Conservation (phyloP, 805 yeast species). For the Yamadazyma nakazawae region DNA sequence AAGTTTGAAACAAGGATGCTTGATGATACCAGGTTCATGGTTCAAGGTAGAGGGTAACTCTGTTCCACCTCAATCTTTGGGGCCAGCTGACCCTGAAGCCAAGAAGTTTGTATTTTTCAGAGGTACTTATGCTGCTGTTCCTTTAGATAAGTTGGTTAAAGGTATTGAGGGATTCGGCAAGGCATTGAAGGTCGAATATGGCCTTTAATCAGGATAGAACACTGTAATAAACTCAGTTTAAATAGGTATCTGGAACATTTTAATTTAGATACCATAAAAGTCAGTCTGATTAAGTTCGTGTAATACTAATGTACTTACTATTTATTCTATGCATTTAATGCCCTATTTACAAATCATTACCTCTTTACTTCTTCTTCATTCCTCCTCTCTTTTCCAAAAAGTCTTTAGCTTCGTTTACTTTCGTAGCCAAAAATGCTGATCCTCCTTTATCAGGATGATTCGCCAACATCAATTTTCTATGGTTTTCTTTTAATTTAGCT, state of each 20-base stretch:
- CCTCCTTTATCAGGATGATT: conserved; percentile 97
- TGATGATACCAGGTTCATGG: conserved; percentile 85
- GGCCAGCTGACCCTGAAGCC: conserved; percentile 40
- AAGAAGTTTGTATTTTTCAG: conserved; percentile 63
- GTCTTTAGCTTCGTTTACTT: conserved; percentile 90
- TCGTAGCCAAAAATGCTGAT: conserved; percentile 82
- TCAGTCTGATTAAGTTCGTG: too few relatives aligned
- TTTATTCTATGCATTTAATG: not conserved
- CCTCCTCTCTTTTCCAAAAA: conserved; percentile 70
- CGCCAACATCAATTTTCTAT: conserved; percentile 78
- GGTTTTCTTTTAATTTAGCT: conserved; percentile 70
- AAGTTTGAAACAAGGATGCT: conserved; percentile 56
- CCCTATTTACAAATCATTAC: conserved; percentile 6
- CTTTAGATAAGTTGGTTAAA: conserved; percentile 54
- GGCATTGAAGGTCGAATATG: conserved; percentile 57
- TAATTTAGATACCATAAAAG: too few relatives aligned
- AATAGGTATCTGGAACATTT: not conserved
- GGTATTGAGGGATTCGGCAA: conserved; percentile 70
- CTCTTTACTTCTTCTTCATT: conserved; percentile 34
- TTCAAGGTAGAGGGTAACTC: conserved; percentile 58
- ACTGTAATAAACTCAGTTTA: not conserved
- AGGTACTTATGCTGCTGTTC: conserved; percentile 87
- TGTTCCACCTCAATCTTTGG: conserved; percentile 52
- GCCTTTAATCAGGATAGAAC: conserved; percentile 18
- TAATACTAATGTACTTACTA: not conserved